These are phyloP conservation scores for Mycena amicta DNA, from an alignment of 768 basidiomycete genomes.

Conservation along the genomic window DNA sequence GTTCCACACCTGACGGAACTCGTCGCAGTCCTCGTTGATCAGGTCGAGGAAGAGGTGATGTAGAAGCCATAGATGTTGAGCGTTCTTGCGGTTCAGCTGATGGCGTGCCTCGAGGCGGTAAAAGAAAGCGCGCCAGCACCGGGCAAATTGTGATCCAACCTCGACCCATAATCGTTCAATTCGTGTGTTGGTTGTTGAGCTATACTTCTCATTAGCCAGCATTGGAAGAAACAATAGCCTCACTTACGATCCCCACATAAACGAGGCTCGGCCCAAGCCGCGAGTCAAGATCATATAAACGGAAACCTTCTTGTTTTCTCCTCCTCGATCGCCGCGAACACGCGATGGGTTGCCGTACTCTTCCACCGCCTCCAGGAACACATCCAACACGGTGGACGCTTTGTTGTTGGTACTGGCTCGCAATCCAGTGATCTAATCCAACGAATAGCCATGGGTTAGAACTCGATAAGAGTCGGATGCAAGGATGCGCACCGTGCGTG, in stretches of 20 bases:
- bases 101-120: constrained; percentile 32
- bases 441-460: background rate
- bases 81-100: constrained; percentile 26
- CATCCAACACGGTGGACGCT: constrained; percentile 5
- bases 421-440: constrained; percentile 15
- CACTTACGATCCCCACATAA: constrained; percentile 17
- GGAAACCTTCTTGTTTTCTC: constrained; percentile 30
- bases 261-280: constrained; percentile 24
- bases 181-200: constrained; percentile 35
- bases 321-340: constrained; percentile 27
- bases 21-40: constrained; percentile 29
- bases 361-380: background rate
- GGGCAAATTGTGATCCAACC: constrained; percentile 36
- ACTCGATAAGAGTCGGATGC: background rate
- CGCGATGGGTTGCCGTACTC: constrained; percentile 20
- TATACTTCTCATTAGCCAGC: constrained; percentile 5
- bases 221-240: background rate
- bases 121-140: constrained; percentile 42
- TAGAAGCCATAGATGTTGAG: constrained; percentile 42
- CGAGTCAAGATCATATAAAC: constrained; percentile 29
- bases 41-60: constrained; percentile 33
- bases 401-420: constrained; percentile 17
- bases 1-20: constrained; percentile 34
- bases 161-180: constrained; percentile 48
- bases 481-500: constrained; percentile 13